phyloP scores from a whole-genome alignment of 768 basidiomycete species.

The Collybia mongolica region DNA sequence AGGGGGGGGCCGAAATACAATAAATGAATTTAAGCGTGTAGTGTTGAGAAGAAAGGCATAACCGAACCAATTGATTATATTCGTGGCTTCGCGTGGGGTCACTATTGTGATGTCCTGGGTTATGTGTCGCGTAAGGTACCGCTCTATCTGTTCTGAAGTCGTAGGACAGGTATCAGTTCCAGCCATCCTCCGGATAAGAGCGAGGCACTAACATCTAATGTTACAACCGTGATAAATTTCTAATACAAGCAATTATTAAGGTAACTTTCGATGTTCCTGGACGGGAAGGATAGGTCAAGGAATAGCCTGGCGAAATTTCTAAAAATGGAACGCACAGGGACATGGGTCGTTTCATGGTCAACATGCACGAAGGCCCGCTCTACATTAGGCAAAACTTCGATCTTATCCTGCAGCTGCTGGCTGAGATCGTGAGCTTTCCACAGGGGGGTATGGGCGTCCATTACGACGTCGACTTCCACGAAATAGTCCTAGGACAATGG shows the following conservation, averaged over 20 bases:
- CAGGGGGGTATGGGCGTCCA: slow-evolving; percentile 84
- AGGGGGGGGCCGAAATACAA: no score
- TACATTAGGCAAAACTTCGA: slow-evolving; percentile 87
- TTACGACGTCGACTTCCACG: slow-evolving; percentile 94
- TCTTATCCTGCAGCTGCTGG: slow-evolving; percentile 83
- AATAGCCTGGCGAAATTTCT: neutral
- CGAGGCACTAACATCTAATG: slow-evolving; percentile 3
- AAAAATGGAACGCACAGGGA: slow-evolving; percentile 34
- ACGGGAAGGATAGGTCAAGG: slow-evolving; percentile 1
- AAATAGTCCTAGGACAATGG: slow-evolving; percentile 72
- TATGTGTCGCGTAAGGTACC: neutral
- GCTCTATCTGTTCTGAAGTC: slow-evolving; percentile 4
- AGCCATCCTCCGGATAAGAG: neutral
- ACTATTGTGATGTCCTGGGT: neutral
- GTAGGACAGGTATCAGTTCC: slow-evolving; percentile 2
- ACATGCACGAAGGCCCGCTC: slow-evolving; percentile 95
- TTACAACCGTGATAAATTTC: neutral
- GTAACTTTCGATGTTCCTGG: slow-evolving; percentile 51
- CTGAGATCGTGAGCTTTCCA: slow-evolving; percentile 88
- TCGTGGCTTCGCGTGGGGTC: neutral
- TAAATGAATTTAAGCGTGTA: no score
- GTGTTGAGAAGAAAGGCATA: neutral
- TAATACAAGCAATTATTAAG: neutral
- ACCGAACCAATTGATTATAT: neutral
- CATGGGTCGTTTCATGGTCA: slow-evolving; percentile 90